Evolutionary conservation across 1,139 yeast genomes (phyloP).

Genomic region (Saccharomyces hybrid): DNA sequence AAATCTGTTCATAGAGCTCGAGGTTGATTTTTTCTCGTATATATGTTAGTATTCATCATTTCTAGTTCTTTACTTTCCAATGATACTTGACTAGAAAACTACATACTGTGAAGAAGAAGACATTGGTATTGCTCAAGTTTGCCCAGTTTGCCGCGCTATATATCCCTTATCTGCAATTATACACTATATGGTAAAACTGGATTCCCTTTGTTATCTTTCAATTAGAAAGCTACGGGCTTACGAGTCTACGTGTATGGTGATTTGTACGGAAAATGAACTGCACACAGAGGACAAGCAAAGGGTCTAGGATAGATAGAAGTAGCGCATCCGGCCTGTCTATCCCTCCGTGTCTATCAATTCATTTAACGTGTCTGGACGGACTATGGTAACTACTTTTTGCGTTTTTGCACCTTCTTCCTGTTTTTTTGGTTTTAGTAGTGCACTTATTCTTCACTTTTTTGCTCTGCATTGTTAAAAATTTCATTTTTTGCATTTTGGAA

Average conservation of each 20-base stretch:
- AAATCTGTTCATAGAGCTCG: constrained; percentile 14
- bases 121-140: background rate
- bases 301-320: background rate
- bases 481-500: background rate
- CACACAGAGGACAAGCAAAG: background rate
- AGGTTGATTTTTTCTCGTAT: background rate
- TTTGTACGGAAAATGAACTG: background rate
- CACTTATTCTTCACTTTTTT: background rate
- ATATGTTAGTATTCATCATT: constrained; percentile 7
- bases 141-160: background rate
- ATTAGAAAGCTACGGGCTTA: background rate
- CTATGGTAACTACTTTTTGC: background rate
- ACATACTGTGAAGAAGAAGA: background rate
- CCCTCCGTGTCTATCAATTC: background rate
- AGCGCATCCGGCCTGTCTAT: background rate
- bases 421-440: background rate
- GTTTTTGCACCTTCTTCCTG: background rate
- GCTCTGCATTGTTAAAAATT: background rate
- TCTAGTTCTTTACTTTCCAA: background rate
- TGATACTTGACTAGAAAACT: background rate
- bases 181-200: background rate
- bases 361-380: background rate
- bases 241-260: background rate
- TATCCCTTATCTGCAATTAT: background rate
- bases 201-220: background rate